phyloP scores from a whole-genome alignment of 2,329 filamentous ascomycete genomes.

The Pseudogymnoascus sp. region DNA sequence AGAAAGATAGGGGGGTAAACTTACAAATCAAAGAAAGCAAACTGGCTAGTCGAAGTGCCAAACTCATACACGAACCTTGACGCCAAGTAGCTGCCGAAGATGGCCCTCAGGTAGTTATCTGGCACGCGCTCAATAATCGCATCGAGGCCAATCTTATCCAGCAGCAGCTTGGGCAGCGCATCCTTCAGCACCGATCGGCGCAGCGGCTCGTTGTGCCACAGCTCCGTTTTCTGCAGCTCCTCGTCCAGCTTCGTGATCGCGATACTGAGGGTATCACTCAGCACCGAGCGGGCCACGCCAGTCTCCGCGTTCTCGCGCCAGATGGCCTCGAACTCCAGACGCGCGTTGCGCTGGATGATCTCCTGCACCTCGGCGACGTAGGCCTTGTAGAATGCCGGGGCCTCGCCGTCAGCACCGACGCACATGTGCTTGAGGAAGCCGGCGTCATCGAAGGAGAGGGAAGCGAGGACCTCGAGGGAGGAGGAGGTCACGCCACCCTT shows the following conservation, averaged over 20 bases:
- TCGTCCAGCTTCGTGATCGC: constrained; percentile 97
- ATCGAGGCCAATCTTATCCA: constrained; percentile 85
- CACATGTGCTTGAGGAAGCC: constrained; percentile 94
- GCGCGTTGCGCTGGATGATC: constrained; percentile 83
- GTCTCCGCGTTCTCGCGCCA: constrained; percentile 89
- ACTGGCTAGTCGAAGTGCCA: constrained; percentile 85
- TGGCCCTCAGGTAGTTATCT: constrained; percentile 82
- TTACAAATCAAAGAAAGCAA: constrained; percentile 98
- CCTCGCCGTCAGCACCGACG: constrained; percentile 63
- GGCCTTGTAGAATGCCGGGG: constrained; percentile 82
- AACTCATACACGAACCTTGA: constrained; percentile 95
- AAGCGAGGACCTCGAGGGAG: constrained; percentile 89
- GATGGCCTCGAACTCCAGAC: constrained; percentile 94
- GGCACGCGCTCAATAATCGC: constrained; percentile 82
- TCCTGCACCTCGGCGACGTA: constrained; percentile 90
- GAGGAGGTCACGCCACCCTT: constrained; percentile 98
- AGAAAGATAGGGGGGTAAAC: no score
- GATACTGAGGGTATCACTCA: constrained; percentile 82
- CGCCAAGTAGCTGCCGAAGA: constrained; percentile 92
- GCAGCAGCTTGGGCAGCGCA: constrained; percentile 73
- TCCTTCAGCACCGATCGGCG: constrained; percentile 71
- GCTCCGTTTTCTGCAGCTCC: constrained; percentile 83
- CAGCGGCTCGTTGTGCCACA: constrained; percentile 79
- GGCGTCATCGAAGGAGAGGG: constrained; percentile 84
- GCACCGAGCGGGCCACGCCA: constrained; percentile 68